Evolutionary conservation across 2,329 filamentous ascomycete genomes (phyloP).

Genomic region (Diaporthe citri): DNA sequence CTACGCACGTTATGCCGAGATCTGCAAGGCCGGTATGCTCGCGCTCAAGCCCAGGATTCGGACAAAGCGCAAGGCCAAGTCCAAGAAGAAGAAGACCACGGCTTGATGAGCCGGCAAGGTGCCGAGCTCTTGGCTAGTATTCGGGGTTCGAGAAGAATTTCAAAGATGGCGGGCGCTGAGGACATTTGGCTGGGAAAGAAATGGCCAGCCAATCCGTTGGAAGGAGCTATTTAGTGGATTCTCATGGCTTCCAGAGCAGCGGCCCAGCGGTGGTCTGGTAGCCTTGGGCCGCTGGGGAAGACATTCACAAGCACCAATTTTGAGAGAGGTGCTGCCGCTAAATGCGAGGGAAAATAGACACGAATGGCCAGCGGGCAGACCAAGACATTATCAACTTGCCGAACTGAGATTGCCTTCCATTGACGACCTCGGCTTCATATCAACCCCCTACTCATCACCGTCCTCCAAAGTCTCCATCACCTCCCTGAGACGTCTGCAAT

Average conservation of each 20-base stretch:
- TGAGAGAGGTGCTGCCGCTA: background rate
- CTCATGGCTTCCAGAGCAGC: background rate
- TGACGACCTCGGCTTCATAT: background rate
- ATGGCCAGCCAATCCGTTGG: background rate
- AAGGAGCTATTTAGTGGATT: background rate
- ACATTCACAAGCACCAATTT: background rate
- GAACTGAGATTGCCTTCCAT: background rate
- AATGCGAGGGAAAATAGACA: no score
- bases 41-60: conserved; percentile 93
- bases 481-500: conserved; percentile 48
- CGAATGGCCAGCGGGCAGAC: background rate
- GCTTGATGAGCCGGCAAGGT: background rate
- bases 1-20: conserved; percentile 87
- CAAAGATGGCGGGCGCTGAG: background rate
- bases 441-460: conserved; percentile 13
- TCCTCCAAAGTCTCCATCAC: conserved; percentile 47
- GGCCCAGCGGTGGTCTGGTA: background rate
- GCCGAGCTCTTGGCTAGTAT: background rate
- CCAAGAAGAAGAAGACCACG: conserved; percentile 74
- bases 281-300: background rate
- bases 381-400: background rate
- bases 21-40: conserved; percentile 90
- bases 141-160: conserved; percentile 15
- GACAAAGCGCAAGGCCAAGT: conserved; percentile 86
- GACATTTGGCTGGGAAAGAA: background rate